Evolutionary conservation across 1,139 yeast species (phyloP).

Genomic region (Hansenula anomala): DNA sequence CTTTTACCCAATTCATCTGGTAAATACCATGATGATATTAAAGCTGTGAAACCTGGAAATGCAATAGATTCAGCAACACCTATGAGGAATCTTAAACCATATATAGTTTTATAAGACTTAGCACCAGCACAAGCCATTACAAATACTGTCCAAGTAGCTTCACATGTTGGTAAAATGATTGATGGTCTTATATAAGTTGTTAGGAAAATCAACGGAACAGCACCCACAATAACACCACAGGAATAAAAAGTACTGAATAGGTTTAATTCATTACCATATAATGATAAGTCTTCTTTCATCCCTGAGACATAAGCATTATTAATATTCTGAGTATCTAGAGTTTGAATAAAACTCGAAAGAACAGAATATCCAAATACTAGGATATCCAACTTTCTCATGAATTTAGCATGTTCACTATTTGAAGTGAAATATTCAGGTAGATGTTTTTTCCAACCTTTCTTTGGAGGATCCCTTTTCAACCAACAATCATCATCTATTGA

Average conservation of each 20-base stretch:
- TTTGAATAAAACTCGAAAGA: slow-evolving; percentile 19
- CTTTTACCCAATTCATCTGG: slow-evolving; percentile 24
- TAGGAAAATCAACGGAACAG: slow-evolving; percentile 45
- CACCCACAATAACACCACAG: slow-evolving; percentile 50
- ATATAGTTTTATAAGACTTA: slow-evolving; percentile 38
- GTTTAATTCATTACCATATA: slow-evolving; percentile 44
- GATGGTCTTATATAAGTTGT: slow-evolving; percentile 45
- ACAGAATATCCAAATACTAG: slow-evolving; percentile 9
- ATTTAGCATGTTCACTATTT: slow-evolving; percentile 11
- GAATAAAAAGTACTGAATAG: slow-evolving; percentile 47
- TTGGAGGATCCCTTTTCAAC: slow-evolving; percentile 8
- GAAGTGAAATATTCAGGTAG: slow-evolving; percentile 9
- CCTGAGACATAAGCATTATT: slow-evolving; percentile 56
- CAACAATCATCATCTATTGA: slow-evolving; percentile 1
- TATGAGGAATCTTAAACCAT: slow-evolving; percentile 26
- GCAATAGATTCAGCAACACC: slow-evolving; percentile 28
- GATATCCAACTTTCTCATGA: slow-evolving; percentile 10
- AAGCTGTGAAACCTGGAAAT: slow-evolving; percentile 22
- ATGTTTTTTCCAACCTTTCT: slow-evolving; percentile 8
- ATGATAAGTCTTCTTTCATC: slow-evolving; percentile 43
- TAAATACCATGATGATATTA: slow-evolving; percentile 27
- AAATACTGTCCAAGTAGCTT: slow-evolving; percentile 23
- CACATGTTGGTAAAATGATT: slow-evolving; percentile 39
- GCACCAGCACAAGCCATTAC: slow-evolving; percentile 46
- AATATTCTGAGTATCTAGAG: slow-evolving; percentile 52